phyloP scores from a whole-genome alignment of 768 basidiomycete species.

The Asterophora parasitica region DNA sequence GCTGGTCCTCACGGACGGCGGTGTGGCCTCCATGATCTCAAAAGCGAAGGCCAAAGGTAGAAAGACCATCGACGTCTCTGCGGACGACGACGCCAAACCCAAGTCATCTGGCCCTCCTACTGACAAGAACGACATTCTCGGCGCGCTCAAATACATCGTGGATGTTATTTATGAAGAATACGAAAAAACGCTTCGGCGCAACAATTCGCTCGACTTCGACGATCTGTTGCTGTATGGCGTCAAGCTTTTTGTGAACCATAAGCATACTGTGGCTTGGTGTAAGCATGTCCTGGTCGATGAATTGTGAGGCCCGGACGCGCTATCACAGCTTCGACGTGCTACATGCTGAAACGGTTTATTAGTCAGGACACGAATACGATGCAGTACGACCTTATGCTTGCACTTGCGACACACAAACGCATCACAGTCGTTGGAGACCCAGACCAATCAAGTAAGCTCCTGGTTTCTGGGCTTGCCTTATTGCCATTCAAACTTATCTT shows the following conservation, averaged over 20 bases:
- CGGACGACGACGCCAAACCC: conserved; percentile 10
- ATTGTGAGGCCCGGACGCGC: conserved; percentile 47
- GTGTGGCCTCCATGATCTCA: conserved; percentile 61
- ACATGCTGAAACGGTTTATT: not conserved
- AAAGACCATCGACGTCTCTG: conserved; percentile 37
- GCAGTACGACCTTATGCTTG: conserved; percentile 77
- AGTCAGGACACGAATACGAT: conserved; percentile 79
- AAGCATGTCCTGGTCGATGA: conserved; percentile 75
- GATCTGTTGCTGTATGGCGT: conserved; percentile 75
- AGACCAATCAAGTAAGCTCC: conserved; percentile 69
- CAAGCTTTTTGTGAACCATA: conserved; percentile 50
- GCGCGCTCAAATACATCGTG: conserved; percentile 35
- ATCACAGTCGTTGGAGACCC: conserved; percentile 88
- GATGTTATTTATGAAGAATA: conserved; percentile 63
- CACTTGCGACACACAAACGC: conserved; percentile 51
- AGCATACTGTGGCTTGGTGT: conserved; percentile 52
- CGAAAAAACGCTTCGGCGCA: conserved; percentile 50
- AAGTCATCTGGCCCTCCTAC: not conserved
- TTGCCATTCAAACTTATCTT: conserved; percentile 1
- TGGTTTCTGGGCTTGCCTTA: not conserved
- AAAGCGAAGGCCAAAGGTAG: conserved; percentile 69
- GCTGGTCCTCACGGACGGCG: conserved; percentile 50
- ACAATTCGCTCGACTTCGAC: conserved; percentile 84
- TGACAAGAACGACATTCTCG: not conserved
- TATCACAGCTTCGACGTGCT: no score